These are phyloP conservation scores for Colletotrichum sp. DNA, from an alignment of 2,329 filamentous ascomycete species.

Conservation along the genomic window DNA sequence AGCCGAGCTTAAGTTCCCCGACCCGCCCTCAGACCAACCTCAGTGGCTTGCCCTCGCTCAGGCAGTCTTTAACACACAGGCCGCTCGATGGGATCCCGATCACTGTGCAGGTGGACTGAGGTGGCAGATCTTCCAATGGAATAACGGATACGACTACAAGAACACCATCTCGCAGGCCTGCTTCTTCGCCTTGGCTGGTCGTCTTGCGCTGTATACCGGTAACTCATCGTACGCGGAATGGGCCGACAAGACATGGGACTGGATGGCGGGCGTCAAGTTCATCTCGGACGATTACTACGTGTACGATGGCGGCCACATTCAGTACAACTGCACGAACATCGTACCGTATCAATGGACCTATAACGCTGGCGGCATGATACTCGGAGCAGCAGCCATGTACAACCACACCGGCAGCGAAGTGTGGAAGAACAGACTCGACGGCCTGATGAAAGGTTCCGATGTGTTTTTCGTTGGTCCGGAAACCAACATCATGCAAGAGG, in stretches of 20 bases:
- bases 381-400: slow-evolving; percentile 72
- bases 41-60: slow-evolving; percentile 76
- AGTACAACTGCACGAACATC: slow-evolving; percentile 60
- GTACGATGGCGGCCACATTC: slow-evolving; percentile 65
- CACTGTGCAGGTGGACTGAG: slow-evolving; percentile 77
- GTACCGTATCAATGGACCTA: slow-evolving; percentile 72
- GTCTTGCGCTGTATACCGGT: slow-evolving; percentile 77
- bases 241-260: slow-evolving; percentile 76
- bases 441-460: slow-evolving; percentile 56
- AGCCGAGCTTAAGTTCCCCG: slow-evolving; percentile 70
- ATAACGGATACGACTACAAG: slow-evolving; percentile 82
- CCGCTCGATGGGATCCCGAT: slow-evolving; percentile 71
- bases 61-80: slow-evolving; percentile 82
- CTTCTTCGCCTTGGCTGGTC: slow-evolving; percentile 68
- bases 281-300: slow-evolving; percentile 65
- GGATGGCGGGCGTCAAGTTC: slow-evolving; percentile 63
- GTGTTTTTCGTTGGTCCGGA: slow-evolving; percentile 59
- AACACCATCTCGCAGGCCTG: slow-evolving; percentile 68
- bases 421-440: slow-evolving; percentile 65
- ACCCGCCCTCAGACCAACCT: slow-evolving; percentile 61
- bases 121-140: slow-evolving; percentile 87
- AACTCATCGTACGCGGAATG: slow-evolving; percentile 80
- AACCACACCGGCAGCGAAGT: slow-evolving; percentile 58
- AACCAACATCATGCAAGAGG: slow-evolving; percentile 66
- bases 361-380: slow-evolving; percentile 70